phyloP scores from a whole-genome alignment of 495 filamentous ascomycete species.

The Penicillium egyptiacum region DNA sequence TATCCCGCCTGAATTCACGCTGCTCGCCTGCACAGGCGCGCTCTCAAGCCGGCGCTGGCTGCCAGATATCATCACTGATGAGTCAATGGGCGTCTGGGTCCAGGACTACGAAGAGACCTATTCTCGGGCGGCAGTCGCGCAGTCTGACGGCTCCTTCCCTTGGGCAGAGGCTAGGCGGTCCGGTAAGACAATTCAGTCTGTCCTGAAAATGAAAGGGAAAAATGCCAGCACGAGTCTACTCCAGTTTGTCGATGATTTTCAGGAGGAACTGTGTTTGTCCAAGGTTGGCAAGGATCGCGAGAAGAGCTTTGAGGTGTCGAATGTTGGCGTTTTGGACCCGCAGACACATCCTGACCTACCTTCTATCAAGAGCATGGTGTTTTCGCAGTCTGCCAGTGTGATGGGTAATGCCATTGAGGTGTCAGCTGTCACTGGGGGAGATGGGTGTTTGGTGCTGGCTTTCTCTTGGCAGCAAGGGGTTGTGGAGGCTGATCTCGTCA shows the following conservation, averaged over 20 bases:
- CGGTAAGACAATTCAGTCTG: conserved; percentile 28
- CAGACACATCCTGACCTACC: conserved; percentile 25
- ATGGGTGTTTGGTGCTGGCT: conserved; percentile 38
- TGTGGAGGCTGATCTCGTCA: conserved; percentile 31
- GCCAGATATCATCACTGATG: conserved; percentile 31
- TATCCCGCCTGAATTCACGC: conserved; percentile 25
- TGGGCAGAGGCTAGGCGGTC: conserved; percentile 43
- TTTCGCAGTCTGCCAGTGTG: conserved; percentile 49
- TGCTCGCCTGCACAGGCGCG: conserved; percentile 23
- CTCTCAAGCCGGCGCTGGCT: conserved; percentile 41
- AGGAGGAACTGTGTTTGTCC: conserved; percentile 30
- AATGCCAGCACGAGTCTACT: conserved; percentile 39
- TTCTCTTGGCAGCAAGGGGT: conserved; percentile 42
- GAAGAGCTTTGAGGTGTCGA: conserved; percentile 46
- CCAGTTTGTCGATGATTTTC: conserved; percentile 36
- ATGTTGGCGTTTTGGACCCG: conserved; percentile 38
- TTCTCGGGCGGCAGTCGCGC: conserved; percentile 4
- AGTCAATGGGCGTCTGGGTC: conserved; percentile 43
- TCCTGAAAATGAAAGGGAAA: conserved; percentile 32
- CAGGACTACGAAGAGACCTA: conserved; percentile 26
- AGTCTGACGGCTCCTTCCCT: conserved; percentile 18
- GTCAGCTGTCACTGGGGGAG: conserved; percentile 41
- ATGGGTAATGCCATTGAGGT: conserved; percentile 39
- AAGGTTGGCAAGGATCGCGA: conserved; percentile 38
- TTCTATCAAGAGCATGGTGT: conserved; percentile 37